Evolutionary conservation across 2,329 filamentous ascomycete genomes (phyloP), one percentile per base, ranked within the genome.

Genomic region (Penicillium sp.): DNA sequence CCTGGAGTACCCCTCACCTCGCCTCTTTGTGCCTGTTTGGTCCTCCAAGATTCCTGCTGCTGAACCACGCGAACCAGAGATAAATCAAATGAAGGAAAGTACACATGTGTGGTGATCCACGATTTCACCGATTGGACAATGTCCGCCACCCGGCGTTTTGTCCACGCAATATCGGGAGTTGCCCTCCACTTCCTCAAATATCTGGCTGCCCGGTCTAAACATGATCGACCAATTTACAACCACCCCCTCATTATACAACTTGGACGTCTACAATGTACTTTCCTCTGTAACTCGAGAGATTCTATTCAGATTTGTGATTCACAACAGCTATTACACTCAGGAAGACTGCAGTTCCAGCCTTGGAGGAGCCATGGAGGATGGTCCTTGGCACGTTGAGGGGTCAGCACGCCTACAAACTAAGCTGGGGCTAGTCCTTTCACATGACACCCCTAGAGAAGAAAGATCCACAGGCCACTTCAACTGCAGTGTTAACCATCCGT

Each of bases 151-250:
- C 18, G 48, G 33, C 43, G 25, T 23, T 45, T 15, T 54, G 45
- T 29, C 43, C 51, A 44, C 51, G 51, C 42, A 54, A 40, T 37
- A 33, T 51, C 55, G 51, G 55, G n/a, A 45, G 18, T 22, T 49
- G 33, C 33, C 51, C 51, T 51, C 55, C 55, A 57, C 55, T 23
- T 48, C 18, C 20, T 48, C 29, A 1, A 23, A 22, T 2, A 22
- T 37, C 25, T 35, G 20, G 22, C 4, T 12, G 20, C 37, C 26
- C 2, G 15, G 35, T 15, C 20, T 18, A 15, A 44, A 26, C 41
- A 35, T 26, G 26, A 29, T 18, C 45, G 27, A n/a, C 29, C 20
- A 20, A 37, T 20, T 11, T 40, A 6, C 37, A 40, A 22, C 3
- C 7, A 2, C 1, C 18, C 6, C 11, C 18, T 18, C 18, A 4